Conservation (phyloP, 306 rosid species). For the Prunus kanzakura region DNA sequence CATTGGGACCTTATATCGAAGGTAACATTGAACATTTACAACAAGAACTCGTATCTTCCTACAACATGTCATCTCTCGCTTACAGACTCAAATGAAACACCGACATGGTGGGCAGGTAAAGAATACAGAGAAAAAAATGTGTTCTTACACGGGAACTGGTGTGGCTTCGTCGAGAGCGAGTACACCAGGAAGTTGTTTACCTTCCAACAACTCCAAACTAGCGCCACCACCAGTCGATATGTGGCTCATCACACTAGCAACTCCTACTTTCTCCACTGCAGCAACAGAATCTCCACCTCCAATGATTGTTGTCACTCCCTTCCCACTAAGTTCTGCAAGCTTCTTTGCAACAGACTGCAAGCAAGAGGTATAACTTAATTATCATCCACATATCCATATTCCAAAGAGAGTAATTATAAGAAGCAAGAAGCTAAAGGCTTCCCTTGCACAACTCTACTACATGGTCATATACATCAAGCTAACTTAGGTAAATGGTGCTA, state of each 20-base stretch:
- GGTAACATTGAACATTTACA: slow-evolving; percentile 49
- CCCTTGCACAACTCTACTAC: not conserved
- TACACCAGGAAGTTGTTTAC: slow-evolving; percentile 97
- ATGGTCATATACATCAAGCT: not conserved
- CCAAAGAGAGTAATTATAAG: not conserved
- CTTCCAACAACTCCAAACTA: slow-evolving; percentile 97
- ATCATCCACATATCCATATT: not conserved
- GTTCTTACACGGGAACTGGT: slow-evolving; percentile 73
- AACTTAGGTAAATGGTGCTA: not conserved
- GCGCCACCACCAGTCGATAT: slow-evolving; percentile 99
- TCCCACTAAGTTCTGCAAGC: slow-evolving; percentile 88
- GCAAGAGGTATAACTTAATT: slow-evolving; percentile 13
- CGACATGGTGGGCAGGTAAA: slow-evolving; percentile 20
- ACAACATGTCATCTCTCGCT: slow-evolving; percentile 39
- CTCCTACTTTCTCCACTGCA: slow-evolving; percentile 98
- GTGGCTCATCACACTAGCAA: slow-evolving; percentile 95
- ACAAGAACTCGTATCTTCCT: slow-evolving; percentile 42
- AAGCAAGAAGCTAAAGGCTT: not conserved
- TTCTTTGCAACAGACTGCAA: slow-evolving; percentile 86
- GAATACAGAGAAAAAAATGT: slow-evolving; percentile 16
- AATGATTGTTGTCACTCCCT: slow-evolving; percentile 96
- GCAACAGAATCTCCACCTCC: slow-evolving; percentile 99
- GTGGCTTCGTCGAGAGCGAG: slow-evolving; percentile 92
- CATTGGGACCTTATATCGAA: slow-evolving; percentile 13
- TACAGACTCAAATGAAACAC: slow-evolving; percentile 41